Evolutionary conservation across 2,329 filamentous ascomycete species (phyloP), one percentile per base, ranked within the genome.

Genomic region (Bertia moriformis): DNA sequence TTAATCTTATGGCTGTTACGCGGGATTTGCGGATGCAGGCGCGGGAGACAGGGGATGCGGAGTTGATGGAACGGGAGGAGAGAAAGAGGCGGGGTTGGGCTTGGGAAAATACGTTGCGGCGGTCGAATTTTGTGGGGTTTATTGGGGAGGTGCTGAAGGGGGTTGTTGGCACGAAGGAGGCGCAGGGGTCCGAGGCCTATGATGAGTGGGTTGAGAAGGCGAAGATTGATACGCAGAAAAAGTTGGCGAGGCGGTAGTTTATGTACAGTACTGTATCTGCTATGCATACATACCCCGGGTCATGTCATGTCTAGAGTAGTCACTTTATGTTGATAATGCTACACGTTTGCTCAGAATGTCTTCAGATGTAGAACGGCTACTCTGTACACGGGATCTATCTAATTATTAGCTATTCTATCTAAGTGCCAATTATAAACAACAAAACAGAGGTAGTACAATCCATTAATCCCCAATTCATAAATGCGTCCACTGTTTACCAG

Each of bases 101-200:
- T 7, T 35, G 32, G 32, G 32, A 35, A 15, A 35, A 35, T 35
- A 35, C 32, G 12, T 18, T 35, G 32, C 32, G 32, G 10, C 10
- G 32, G 32, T 35, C 10, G 32, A 35, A 35, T 35, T 35, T 35
- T 18, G 32, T 35, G 10, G 32, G 32, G 32, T 35, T 35, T 18
- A 35, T 35, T 18, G 32, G 32, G 10, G 32, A 35, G 32, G 17
- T 35, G 32, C 10, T 35, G 12, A 35, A 35, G 32, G 32, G 32
- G 10, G 32, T 35, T 13, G 32, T 17, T 10, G 32, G 32, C 10
- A 17, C 15, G 32, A 35, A 35, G 32, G 32, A 35, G 10, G 17
- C 10, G 32, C 12, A 35, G 32, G 32, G 15, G 10, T 15, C 32
- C 7, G 15, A 18, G 32, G 32, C 32, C 7, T 35, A 35, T 35